Conservation (phyloP, 345 rosid genomes). For the Excoecaria agallocha region DNA sequence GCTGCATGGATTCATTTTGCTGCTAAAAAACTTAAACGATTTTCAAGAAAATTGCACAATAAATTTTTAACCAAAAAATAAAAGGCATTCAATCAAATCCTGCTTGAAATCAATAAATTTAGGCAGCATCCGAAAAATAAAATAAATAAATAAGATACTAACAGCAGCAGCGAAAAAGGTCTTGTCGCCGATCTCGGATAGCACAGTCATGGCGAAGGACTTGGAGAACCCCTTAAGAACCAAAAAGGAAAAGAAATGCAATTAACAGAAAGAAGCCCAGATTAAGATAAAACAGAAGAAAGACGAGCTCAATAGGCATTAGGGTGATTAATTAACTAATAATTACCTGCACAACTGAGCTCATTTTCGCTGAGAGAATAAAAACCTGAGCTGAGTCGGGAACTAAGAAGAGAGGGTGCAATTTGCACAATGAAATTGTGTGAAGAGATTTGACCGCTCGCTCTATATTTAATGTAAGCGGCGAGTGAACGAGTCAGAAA, state of each 20-base stretch:
- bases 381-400: neutral
- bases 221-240: conserved; percentile 75
- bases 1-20: neutral
- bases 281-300: neutral
- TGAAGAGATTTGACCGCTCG: neutral
- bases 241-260: neutral
- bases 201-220: conserved; percentile 93
- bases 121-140: neutral
- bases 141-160: conserved; percentile 23
- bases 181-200: conserved; percentile 98
- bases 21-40: neutral
- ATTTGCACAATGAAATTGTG: neutral
- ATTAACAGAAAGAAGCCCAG: neutral
- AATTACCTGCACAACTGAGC: conserved; percentile 59
- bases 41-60: neutral
- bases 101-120: neutral
- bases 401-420: neutral
- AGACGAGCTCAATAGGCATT: neutral
- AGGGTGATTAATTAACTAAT: neutral
- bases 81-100: conserved; percentile 2
- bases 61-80: neutral
- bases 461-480: neutral
- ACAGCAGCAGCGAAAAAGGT: conserved; percentile 99
- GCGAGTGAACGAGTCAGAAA: too few species aligned
- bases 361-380: conserved; percentile 38